Percentiles rank a stretch among this genome's conserved stretches.
These are phyloP conservation scores for Podaxis sp. DNA, from an alignment of 768 basidiomycete genomes.

Conservation along the genomic window DNA sequence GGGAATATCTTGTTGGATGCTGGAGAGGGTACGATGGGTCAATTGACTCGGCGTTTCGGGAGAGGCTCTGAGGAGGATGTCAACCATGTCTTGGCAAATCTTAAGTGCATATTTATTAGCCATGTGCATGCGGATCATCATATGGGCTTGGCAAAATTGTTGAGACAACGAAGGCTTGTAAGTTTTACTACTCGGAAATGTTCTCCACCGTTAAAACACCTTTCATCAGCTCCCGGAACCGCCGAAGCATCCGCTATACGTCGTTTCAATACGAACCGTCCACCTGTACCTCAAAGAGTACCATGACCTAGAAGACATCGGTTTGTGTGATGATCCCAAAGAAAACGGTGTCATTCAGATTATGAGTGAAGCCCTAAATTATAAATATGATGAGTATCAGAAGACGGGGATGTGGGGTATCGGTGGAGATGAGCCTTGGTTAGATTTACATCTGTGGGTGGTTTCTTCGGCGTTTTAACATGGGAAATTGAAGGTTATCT, in stretches of 20 bases:
- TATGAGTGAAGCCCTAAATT: slow-evolving; percentile 56
- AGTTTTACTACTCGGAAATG: not conserved
- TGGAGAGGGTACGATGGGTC: slow-evolving; percentile 94
- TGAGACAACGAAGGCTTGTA: slow-evolving; percentile 71
- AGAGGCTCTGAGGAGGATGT: slow-evolving; percentile 39
- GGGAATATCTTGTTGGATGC: slow-evolving; percentile 83
- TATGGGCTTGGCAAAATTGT: slow-evolving; percentile 72
- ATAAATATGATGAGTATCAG: slow-evolving; percentile 37
- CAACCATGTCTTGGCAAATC: slow-evolving; percentile 61
- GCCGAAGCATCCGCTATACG: slow-evolving; percentile 62
- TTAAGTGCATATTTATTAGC: slow-evolving; percentile 82
- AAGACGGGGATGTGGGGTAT: slow-evolving; percentile 42
- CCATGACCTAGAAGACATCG: slow-evolving; percentile 69
- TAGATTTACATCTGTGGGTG: slow-evolving; percentile 39
- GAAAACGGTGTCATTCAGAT: slow-evolving; percentile 54
- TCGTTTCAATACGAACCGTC: slow-evolving; percentile 59
- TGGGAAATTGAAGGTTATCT: not conserved
- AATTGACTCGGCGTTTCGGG: slow-evolving; percentile 79
- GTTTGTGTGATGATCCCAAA: slow-evolving; percentile 40
- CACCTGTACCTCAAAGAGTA: slow-evolving; percentile 74
- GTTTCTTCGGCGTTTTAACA: not conserved
- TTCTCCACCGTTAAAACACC: not conserved
- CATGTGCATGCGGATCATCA: slow-evolving; percentile 96
- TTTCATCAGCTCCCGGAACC: slow-evolving; percentile 59
- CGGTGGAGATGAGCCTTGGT: slow-evolving; percentile 45